Percentiles rank a stretch among this genome's conserved stretches.
These are phyloP conservation scores for Gymnopilus junonius DNA, from an alignment of 768 basidiomycete species.

Conservation along the genomic window DNA sequence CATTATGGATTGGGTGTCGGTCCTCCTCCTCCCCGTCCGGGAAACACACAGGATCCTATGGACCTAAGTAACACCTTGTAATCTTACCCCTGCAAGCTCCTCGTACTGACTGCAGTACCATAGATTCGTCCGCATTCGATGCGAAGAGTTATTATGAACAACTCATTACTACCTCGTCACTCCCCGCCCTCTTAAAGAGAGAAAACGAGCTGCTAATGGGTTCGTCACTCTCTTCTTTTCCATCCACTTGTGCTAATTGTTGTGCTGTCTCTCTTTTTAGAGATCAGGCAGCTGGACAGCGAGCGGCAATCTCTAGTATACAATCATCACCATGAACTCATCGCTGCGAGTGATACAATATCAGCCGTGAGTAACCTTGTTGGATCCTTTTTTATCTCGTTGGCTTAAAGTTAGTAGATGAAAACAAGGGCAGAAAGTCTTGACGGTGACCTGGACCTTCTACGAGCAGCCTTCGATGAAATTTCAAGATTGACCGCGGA, in stretches of 20 bases:
- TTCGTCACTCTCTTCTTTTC: constrained; percentile 21
- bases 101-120: neutral
- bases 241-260: neutral
- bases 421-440: constrained; percentile 85
- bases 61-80: constrained; percentile 64
- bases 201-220: constrained; percentile 85
- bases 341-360: constrained; percentile 92
- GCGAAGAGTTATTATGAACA: constrained; percentile 86
- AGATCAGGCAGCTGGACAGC: constrained; percentile 85
- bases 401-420: constrained; percentile 57
- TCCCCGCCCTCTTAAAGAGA: constrained; percentile 72
- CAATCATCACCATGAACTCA: constrained; percentile 94
- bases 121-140: constrained; percentile 84
- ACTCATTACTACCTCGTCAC: constrained; percentile 78
- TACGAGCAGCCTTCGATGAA: constrained; percentile 83
- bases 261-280: constrained; percentile 45
- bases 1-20: constrained; percentile 88
- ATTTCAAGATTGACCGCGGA: constrained; percentile 81
- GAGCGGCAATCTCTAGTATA: constrained; percentile 93
- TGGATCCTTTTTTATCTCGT: neutral
- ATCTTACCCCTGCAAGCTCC: neutral
- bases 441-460: constrained; percentile 81
- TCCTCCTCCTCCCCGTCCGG: constrained; percentile 63
- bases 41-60: constrained; percentile 74
- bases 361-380: constrained; percentile 60